Conservation (phyloP, 257 asterid species). For the Solanum paucissectum region DNA sequence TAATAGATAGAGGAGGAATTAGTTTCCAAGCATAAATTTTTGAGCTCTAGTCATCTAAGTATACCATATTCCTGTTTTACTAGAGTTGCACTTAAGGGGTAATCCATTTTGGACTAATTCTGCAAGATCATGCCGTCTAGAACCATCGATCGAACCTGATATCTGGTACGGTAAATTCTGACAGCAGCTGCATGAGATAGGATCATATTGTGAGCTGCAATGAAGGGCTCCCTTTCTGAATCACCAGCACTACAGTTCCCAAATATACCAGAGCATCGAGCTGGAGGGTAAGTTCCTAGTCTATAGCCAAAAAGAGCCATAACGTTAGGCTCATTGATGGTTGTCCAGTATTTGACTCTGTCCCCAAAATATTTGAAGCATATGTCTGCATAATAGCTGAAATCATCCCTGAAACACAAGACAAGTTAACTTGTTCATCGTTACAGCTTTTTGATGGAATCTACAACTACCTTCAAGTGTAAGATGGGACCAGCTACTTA, state of each 20-base stretch:
- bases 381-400: constrained; percentile 35
- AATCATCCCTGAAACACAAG: constrained; percentile 41
- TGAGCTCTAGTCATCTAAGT: neutral
- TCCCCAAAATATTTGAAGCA: constrained; percentile 56
- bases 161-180: constrained; percentile 27
- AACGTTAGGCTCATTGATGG: constrained; percentile 57
- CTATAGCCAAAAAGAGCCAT: constrained; percentile 40
- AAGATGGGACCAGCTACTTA: constrained; percentile 2
- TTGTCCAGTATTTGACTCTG: constrained; percentile 56
- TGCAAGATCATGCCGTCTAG: neutral
- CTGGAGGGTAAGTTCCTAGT: constrained; percentile 40
- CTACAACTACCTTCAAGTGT: neutral
- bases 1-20: neutral
- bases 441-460: neutral
- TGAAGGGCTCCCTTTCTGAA: neutral
- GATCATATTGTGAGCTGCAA: too few relatives aligned
- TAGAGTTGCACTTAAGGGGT: neutral
- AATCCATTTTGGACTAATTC: neutral
- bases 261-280: constrained; percentile 33
- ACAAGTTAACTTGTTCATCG: neutral
- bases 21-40: neutral
- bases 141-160: constrained; percentile 23
- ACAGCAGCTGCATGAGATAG: constrained; percentile 21
- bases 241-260: constrained; percentile 46
- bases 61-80: neutral